Base-by-base conservation (phyloP, 305 asterid species). In the Fraxinus platypoda region DNA sequence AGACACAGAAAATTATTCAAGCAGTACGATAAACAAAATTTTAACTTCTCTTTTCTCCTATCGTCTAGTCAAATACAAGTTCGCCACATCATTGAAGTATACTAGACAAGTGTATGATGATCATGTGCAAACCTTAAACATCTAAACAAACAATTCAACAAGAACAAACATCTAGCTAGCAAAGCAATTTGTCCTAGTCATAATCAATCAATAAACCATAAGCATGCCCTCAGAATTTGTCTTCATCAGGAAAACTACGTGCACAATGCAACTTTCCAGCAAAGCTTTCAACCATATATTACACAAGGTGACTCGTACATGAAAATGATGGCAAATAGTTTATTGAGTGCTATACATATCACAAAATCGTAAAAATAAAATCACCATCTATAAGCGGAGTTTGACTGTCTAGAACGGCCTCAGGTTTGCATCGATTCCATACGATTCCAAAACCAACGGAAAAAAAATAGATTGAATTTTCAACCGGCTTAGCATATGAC, bases 401-500 rank as follows among this genome's bases (percentile, higher is more conserved):
- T 78, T 41, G 77, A 38, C 66, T 21, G 30, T 66, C 57, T 57
- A 8, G 35, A 26, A 26, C 21, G 17, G 59, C 25, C 83, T 37
- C 54, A 41, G 15, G 8, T 70, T 80, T 49, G 77, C 77, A 49
- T 66, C 81, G 28, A 46, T 19, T 59, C 28, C 46, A 23, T 11
- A 17, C 35, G 76, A 52, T 74, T 30, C 74, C 52, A 79, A 77
- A 35, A 33, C 52, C 72, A 64, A 77, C 8, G 28, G 35, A 1
- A 35, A 80, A 54, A 25, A 19, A 17, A 1, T 3, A 8, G 62
- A 6, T 73, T 79, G 7, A 66, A 2, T 2, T 68, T 64, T 35
- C 59, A 15, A 49, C 19, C 77, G 19, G 57, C 74, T 89, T 81
- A 94, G 83, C 77, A 90, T 54, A 95, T 93, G 4, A 86, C 90